These are phyloP conservation scores for Phytophthora pinifolia DNA, from an alignment of 352 stramenopile genomes.

Conservation along the genomic window DNA sequence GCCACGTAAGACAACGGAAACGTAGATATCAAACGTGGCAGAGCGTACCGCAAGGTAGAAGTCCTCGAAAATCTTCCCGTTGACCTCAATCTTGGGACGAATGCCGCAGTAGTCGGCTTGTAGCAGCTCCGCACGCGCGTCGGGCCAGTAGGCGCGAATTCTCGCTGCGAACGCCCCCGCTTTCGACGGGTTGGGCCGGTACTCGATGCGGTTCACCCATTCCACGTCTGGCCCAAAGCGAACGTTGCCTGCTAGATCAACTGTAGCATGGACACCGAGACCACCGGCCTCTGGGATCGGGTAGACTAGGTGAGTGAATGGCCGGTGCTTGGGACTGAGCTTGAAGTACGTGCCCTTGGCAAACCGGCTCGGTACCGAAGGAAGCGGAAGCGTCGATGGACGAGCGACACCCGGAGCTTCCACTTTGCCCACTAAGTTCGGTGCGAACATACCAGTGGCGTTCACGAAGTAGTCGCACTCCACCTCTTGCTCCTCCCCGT, in stretches of 20 bases:
- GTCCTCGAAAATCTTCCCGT: conserved; percentile 67
- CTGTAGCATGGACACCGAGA: conserved; percentile 95
- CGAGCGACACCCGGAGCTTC: conserved; percentile 3
- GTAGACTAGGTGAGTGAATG: conserved; percentile 93
- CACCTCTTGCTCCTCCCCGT: conserved; percentile 51
- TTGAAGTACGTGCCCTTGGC: conserved; percentile 98
- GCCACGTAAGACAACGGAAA: not conserved
- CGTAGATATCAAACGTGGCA: conserved; percentile 1
- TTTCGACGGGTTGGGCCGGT: conserved; percentile 70
- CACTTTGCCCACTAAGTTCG: conserved; percentile 41
- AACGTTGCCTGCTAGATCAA: conserved; percentile 91
- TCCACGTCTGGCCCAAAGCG: conserved; percentile 97
- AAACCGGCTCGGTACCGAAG: conserved; percentile 67
- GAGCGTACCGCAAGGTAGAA: conserved; percentile 88
- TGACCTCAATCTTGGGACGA: conserved; percentile 91
- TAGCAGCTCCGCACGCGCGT: conserved; percentile 73
- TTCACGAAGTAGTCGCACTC: conserved; percentile 94
- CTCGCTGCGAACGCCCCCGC: conserved; percentile 54
- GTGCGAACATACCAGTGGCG: conserved; percentile 85
- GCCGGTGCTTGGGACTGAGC: conserved; percentile 44
- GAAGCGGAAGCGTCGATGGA: conserved; percentile 5
- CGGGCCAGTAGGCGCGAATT: conserved; percentile 94
- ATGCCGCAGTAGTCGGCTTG: conserved; percentile 95
- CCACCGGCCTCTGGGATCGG: conserved; percentile 94
- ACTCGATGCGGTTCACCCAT: conserved; percentile 91